Percentiles rank a stretch among this genome's conserved stretches.
Conservation (phyloP, 2,329 filamentous ascomycete genomes). For the Verticillium nonalfalfae region DNA sequence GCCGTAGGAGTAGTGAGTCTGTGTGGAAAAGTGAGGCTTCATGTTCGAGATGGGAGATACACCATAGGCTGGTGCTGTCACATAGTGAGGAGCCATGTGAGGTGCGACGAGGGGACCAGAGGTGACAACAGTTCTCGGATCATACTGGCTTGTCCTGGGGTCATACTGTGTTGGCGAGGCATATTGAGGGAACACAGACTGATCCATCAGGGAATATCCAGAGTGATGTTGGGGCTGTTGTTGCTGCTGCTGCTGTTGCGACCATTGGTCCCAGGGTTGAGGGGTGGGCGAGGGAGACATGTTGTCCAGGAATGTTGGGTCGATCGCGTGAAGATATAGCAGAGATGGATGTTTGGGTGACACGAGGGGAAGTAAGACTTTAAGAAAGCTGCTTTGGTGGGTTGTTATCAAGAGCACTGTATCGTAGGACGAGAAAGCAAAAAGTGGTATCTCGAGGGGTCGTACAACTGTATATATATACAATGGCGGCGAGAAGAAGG, state of each 20-base stretch:
- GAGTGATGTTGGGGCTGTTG: slow-evolving; percentile 4
- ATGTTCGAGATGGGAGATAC: slow-evolving; percentile 35
- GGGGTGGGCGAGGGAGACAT: neutral
- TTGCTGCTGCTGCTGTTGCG: slow-evolving; percentile 34
- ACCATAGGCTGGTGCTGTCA: slow-evolving; percentile 36
- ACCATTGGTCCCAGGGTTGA: slow-evolving; percentile 46
- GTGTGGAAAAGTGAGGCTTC: slow-evolving; percentile 34
- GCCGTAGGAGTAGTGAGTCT: slow-evolving; percentile 36
- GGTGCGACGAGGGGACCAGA: slow-evolving; percentile 34
- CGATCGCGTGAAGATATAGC: neutral
- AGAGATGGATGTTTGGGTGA: neutral
- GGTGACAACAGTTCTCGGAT: slow-evolving; percentile 15
- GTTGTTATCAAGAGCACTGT: neutral
- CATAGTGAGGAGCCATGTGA: slow-evolving; percentile 38
- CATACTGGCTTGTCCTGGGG: neutral
- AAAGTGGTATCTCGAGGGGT: neutral
- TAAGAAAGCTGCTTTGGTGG: neutral
- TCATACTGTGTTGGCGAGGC: slow-evolving; percentile 23
- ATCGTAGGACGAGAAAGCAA: neutral
- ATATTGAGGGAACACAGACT: slow-evolving; percentile 40
- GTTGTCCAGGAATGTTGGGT: neutral
- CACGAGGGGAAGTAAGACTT: neutral
- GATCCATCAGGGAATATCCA: slow-evolving; percentile 43
- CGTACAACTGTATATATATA: neutral
- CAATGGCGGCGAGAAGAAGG: neutral